These are phyloP conservation scores for Fusarium armeniacum DNA, from an alignment of 2,329 filamentous ascomycete genomes.

Conservation along the genomic window DNA sequence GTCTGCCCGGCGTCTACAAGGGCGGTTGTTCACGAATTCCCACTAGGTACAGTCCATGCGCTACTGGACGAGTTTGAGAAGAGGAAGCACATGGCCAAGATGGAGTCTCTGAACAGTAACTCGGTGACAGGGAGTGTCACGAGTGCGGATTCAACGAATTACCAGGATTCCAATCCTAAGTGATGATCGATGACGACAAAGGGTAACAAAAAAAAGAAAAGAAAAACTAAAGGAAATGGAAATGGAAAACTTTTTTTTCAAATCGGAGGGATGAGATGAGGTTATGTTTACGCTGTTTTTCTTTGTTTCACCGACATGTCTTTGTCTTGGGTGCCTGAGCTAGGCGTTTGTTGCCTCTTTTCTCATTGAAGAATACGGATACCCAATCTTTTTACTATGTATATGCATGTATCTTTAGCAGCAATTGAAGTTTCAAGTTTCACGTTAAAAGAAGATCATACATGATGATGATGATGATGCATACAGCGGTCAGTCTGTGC, in stretches of 20 bases:
- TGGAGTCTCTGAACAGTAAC: constrained; percentile 28
- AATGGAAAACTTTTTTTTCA: not conserved
- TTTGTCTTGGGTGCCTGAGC: constrained; percentile 4
- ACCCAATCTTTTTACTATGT: not conserved
- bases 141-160: constrained; percentile 24
- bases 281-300: constrained; percentile 1
- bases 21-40: constrained; percentile 29
- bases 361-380: constrained; percentile 4
- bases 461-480: not conserved
- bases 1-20: constrained; percentile 47
- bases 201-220: not conserved
- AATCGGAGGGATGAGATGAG: not conserved
- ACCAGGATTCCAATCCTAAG: constrained; percentile 21
- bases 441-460: not conserved
- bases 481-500: constrained; percentile 3
- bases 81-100: constrained; percentile 39
- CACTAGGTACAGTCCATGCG: constrained; percentile 37
- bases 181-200: not conserved
- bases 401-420: no score
- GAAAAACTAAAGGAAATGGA: not conserved
- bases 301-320: not conserved
- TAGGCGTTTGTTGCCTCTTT: not conserved
- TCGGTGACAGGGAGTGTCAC: constrained; percentile 29
- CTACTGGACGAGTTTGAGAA: constrained; percentile 41
- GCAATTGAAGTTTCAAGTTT: not conserved